Percentiles rank a stretch among this genome's conserved stretches.
These are phyloP conservation scores for Akanthomyces uredinophilus DNA, from an alignment of 2,329 filamentous ascomycete genomes.

Conservation along the genomic window DNA sequence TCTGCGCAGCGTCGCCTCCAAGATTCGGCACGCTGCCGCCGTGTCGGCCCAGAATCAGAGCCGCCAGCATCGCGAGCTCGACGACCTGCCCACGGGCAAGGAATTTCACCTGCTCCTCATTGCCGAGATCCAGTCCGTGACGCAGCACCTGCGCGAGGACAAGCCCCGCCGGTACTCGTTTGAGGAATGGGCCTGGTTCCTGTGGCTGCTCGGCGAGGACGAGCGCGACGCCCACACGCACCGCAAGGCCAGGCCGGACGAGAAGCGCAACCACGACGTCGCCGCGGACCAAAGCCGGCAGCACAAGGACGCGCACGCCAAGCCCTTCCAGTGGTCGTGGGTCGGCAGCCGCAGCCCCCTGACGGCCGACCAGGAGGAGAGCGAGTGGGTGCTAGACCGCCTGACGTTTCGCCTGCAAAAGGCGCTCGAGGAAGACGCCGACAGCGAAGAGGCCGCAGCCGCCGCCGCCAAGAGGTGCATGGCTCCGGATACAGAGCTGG, in stretches of 20 bases:
- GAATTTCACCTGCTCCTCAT: conserved; percentile 63
- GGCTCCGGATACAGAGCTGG: not conserved
- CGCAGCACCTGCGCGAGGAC: conserved; percentile 53
- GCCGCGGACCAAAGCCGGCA: conserved; percentile 5
- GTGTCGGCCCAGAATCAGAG: conserved; percentile 18
- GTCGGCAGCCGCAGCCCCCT: conserved; percentile 63
- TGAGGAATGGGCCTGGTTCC: conserved; percentile 82
- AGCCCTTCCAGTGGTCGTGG: conserved; percentile 60
- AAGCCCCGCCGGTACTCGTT: conserved; percentile 66
- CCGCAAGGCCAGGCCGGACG: conserved; percentile 32
- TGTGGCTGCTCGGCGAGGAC: conserved; percentile 68
- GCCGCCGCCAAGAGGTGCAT: not conserved
- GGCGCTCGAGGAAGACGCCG: conserved; percentile 21
- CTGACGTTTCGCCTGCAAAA: conserved; percentile 49
- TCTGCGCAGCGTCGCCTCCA: not conserved
- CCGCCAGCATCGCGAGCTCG: conserved; percentile 31
- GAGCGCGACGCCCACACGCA: conserved; percentile 48
- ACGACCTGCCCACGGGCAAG: conserved; percentile 36
- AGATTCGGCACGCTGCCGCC: conserved; percentile 11
- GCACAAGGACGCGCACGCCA: conserved; percentile 23
- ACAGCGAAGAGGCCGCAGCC: conserved; percentile 16
- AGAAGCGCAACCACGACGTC: conserved; percentile 17
- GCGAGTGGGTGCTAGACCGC: conserved; percentile 67
- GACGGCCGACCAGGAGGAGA: conserved; percentile 63
- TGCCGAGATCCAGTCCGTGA: conserved; percentile 63